Evolutionary conservation across 169 alveolate species (phyloP).

Genomic region (Cryptosporidium baileyi): DNA sequence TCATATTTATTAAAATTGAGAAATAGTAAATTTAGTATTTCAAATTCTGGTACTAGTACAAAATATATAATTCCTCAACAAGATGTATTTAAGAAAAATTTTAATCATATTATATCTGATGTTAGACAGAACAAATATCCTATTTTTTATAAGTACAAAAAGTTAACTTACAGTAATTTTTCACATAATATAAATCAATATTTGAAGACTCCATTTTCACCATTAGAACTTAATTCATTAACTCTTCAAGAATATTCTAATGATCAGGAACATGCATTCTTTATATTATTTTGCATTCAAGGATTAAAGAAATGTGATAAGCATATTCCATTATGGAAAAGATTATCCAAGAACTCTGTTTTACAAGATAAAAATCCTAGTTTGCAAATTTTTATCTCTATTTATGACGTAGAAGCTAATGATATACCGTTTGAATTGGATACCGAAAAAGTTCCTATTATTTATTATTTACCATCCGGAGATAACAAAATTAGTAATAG

Average conservation of each 20-base stretch:
- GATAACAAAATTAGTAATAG: background rate
- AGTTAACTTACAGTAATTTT: background rate
- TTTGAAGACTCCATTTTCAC: background rate
- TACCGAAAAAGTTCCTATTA: background rate
- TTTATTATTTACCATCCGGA: constrained; percentile 48
- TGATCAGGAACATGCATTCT: background rate
- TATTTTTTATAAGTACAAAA: constrained; percentile 16
- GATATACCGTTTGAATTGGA: constrained; percentile 10
- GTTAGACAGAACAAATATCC: background rate
- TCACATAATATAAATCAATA: background rate
- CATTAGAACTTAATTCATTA: background rate
- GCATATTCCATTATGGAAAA: background rate
- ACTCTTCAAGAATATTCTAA: background rate
- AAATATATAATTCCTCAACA: constrained; percentile 4
- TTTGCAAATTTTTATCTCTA: background rate
- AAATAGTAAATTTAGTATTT: background rate
- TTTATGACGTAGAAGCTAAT: constrained; percentile 7
- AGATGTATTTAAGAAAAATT: background rate
- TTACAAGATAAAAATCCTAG: background rate
- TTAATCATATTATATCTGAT: background rate
- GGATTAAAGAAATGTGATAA: background rate
- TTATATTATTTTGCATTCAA: background rate
- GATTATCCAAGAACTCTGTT: background rate
- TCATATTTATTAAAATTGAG: constrained; percentile 36
- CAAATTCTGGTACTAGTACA: background rate